phyloP scores from a whole-genome alignment of 495 filamentous ascomycete genomes.

The Penicillium tannophilum region DNA sequence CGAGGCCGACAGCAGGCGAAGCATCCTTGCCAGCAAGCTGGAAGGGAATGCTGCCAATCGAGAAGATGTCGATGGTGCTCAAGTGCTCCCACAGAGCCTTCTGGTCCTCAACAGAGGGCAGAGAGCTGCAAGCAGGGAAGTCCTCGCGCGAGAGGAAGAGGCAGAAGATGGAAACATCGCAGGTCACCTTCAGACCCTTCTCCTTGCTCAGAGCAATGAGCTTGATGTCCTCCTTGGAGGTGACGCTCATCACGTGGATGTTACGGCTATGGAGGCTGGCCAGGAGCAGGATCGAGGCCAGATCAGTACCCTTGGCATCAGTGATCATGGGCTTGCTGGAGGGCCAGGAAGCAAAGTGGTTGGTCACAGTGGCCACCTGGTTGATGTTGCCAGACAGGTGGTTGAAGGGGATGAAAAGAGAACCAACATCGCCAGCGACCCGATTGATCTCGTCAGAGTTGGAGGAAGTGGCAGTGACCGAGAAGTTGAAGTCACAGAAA shows the following conservation, averaged over 20 bases:
- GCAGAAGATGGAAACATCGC: conserved; percentile 81
- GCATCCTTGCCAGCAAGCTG: conserved; percentile 68
- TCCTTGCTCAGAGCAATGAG: conserved; percentile 80
- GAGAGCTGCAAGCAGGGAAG: conserved; percentile 65
- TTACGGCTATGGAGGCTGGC: conserved; percentile 83
- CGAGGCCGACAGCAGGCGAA: conserved; percentile 65
- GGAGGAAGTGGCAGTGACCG: conserved; percentile 74
- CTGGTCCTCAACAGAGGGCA: conserved; percentile 74
- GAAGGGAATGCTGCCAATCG: conserved; percentile 79
- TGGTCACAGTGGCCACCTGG: conserved; percentile 80
- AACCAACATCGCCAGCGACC: conserved; percentile 74
- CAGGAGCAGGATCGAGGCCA: conserved; percentile 77
- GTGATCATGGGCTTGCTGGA: conserved; percentile 82
- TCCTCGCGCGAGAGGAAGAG: conserved; percentile 78
- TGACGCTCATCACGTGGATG: conserved; percentile 81
- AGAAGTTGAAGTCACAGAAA: conserved; percentile 85
- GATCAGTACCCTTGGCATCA: conserved; percentile 80
- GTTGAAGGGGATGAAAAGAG: conserved; percentile 87
- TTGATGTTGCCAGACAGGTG: conserved; percentile 84
- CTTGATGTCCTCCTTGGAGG: conserved; percentile 78
- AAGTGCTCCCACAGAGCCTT: conserved; percentile 78
- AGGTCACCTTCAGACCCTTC: conserved; percentile 82
- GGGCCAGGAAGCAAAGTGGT: conserved; percentile 82
- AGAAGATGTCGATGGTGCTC: conserved; percentile 79
- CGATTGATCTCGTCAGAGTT: conserved; percentile 77